A percentile compares a stretch with the other conserved stretches of the same genome.
Conservation (phyloP, 345 rosid genomes). For the Aquilaria yunnanensis region DNA sequence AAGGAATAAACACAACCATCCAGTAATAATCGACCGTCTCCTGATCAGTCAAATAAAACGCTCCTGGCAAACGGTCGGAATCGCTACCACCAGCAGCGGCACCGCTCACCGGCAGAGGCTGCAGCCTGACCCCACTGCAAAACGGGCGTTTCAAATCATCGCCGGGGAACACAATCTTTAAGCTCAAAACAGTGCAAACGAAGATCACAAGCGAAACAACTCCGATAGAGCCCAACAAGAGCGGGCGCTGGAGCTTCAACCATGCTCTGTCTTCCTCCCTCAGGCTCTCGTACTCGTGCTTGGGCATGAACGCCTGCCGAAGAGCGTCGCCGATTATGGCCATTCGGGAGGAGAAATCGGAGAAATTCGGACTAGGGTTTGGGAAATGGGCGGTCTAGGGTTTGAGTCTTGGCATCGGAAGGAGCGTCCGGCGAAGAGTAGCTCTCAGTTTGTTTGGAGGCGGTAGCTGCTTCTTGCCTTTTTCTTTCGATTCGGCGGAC, state of each 20-base stretch:
- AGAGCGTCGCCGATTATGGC: constrained; percentile 78
- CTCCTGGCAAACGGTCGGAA: constrained; percentile 61
- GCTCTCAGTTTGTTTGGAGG: neutral
- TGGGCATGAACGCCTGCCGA: constrained; percentile 90
- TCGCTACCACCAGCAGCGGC: constrained; percentile 41
- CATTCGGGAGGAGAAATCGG: constrained; percentile 29
- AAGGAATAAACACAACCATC: constrained; percentile 81
- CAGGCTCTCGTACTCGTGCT: constrained; percentile 79
- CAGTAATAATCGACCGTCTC: constrained; percentile 87
- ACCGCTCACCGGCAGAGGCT: constrained; percentile 40
- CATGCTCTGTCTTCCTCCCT: constrained; percentile 83
- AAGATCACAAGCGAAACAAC: constrained; percentile 38
- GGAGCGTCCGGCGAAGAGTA: neutral
- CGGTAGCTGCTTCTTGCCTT: neutral
- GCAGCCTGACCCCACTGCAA: constrained; percentile 55
- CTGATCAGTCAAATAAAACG: constrained; percentile 82
- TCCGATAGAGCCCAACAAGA: constrained; percentile 20
- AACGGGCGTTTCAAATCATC: constrained; percentile 57
- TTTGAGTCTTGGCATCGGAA: neutral
- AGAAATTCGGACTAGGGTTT: neutral
- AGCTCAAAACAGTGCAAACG: constrained; percentile 56
- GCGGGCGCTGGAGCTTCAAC: constrained; percentile 64
- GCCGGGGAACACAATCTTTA: constrained; percentile 72
- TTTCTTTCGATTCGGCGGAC: constrained; percentile 17
- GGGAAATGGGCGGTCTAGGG: neutral